Evolutionary conservation across 2,329 filamentous ascomycete genomes (phyloP).

Genomic region (Aspergillus flavus): DNA sequence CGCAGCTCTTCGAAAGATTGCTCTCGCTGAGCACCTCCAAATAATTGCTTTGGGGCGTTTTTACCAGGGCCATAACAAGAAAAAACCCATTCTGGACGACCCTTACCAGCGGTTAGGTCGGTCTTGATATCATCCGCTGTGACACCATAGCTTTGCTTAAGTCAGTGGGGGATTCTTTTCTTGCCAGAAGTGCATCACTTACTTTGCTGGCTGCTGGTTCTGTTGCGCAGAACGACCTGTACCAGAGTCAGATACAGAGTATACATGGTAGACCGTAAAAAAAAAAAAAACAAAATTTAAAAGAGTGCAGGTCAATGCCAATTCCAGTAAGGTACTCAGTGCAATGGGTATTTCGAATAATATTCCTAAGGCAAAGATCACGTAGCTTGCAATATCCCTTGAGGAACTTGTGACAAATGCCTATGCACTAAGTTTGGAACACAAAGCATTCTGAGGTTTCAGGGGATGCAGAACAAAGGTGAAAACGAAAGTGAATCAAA

Average conservation of each 20-base stretch:
- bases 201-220: conserved; percentile 28
- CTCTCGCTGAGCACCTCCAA: conserved; percentile 77
- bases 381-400: not conserved
- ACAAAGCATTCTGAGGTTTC: not conserved
- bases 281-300: not conserved
- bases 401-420: not conserved
- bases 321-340: not conserved
- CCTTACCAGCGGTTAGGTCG: conserved; percentile 64
- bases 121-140: conserved; percentile 61
- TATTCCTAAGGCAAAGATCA: not conserved
- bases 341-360: not conserved
- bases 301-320: not conserved
- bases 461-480: not conserved
- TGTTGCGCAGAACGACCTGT: conserved; percentile 26
- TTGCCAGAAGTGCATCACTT: conserved; percentile 17
- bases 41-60: conserved; percentile 78
- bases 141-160: conserved; percentile 53
- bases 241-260: conserved; percentile 1
- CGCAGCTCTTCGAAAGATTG: conserved; percentile 88
- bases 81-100: conserved; percentile 80
- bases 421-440: not conserved
- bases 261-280: not conserved
- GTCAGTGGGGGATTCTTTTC: conserved; percentile 20
- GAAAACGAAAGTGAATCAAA: not conserved
- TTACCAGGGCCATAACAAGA: conserved; percentile 81